phyloP scores from a whole-genome alignment of 495 filamentous ascomycete genomes.

The Aspergillus carlsbadensis region DNA sequence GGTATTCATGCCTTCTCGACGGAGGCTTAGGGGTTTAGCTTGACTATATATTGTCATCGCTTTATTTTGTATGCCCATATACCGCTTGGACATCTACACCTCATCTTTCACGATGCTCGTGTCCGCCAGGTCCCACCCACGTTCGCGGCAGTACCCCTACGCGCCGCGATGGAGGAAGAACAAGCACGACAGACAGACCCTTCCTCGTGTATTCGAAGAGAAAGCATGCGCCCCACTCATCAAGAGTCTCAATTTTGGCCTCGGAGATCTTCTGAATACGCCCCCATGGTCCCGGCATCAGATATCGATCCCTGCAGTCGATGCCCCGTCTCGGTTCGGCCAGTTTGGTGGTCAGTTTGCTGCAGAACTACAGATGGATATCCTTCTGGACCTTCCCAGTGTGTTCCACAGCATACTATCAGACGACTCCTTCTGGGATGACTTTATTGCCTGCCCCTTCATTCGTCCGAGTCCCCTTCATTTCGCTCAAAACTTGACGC shows the following conservation, averaged over 20 bases:
- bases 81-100: background rate
- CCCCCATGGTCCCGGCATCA: conserved; percentile 5
- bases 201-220: conserved; percentile 4
- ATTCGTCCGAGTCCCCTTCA: conserved; percentile 24
- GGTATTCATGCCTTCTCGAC: too few species aligned
- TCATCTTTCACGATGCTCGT: conserved; percentile 1
- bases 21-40: too few species aligned
- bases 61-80: background rate
- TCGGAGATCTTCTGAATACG: background rate
- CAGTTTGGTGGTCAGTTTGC: conserved; percentile 34
- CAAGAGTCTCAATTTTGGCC: background rate
- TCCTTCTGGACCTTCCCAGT: conserved; percentile 30
- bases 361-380: conserved; percentile 33
- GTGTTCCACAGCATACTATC: conserved; percentile 30
- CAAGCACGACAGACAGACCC: background rate
- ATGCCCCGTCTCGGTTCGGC: conserved; percentile 23
- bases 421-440: conserved; percentile 31
- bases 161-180: background rate
- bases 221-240: conserved; percentile 1
- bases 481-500: conserved; percentile 27
- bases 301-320: background rate
- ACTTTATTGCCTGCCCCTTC: conserved; percentile 27
- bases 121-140: conserved; percentile 5
- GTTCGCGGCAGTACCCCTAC: conserved; percentile 5
- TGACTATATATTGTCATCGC: too few species aligned